Percentiles rank a stretch among this genome's conserved stretches.
Conservation (phyloP, 2,329 filamentous ascomycete genomes). For the Calonectria hawksworthii region DNA sequence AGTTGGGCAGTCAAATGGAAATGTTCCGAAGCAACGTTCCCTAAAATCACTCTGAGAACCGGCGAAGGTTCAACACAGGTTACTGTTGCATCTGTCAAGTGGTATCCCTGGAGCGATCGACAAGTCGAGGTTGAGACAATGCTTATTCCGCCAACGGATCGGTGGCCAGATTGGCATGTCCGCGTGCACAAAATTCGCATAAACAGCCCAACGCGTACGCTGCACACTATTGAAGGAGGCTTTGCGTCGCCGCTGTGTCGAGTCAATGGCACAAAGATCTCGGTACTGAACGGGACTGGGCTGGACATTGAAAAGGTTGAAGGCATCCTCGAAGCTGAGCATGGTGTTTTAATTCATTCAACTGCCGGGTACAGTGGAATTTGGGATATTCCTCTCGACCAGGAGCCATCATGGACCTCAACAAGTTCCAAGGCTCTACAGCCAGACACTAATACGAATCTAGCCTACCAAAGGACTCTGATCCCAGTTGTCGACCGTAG, state of each 20-base stretch:
- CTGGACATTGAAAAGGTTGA: background rate
- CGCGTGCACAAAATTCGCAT: constrained; percentile 41
- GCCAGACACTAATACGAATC: constrained; percentile 38
- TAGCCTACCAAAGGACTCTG: constrained; percentile 32
- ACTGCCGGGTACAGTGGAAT: constrained; percentile 32
- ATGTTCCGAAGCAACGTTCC: constrained; percentile 19
- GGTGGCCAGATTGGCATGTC: constrained; percentile 53
- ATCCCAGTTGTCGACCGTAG: constrained; percentile 28
- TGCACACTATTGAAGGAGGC: constrained; percentile 35
- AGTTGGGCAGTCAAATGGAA: constrained; percentile 50
- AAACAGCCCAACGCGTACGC: background rate
- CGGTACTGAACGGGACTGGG: fast-evolving
- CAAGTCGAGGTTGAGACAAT: constrained; percentile 45
- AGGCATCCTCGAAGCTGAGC: background rate
- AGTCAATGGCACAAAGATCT: constrained; percentile 26
- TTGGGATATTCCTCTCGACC: background rate
- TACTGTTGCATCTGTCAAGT: constrained; percentile 25
- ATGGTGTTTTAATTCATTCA: constrained; percentile 24
- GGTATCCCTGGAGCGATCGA: constrained; percentile 47
- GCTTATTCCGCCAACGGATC: constrained; percentile 45
- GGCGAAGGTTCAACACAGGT: fast-evolving
- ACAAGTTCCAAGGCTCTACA: constrained; percentile 29
- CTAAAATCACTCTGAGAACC: background rate
- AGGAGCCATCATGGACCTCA: fast-evolving
- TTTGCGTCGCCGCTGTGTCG: constrained; percentile 29